Evolutionary conservation across 352 stramenopile species (phyloP), one percentile per base, ranked within the genome.

Genomic region (Phytophthora aleatoria): DNA sequence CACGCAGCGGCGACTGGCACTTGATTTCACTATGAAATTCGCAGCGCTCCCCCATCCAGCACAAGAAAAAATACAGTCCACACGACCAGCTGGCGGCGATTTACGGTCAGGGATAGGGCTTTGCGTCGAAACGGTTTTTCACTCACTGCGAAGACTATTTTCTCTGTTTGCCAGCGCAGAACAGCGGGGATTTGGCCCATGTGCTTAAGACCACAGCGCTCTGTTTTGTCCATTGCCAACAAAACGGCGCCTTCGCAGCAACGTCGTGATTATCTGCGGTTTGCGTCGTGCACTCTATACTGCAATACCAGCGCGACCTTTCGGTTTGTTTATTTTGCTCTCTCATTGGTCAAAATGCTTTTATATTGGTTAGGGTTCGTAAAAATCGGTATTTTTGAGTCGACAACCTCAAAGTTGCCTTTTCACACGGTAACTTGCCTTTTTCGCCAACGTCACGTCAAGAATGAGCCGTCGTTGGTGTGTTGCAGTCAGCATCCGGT

Each of bases 21-120:
- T 67, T 63, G 61, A 20, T 65, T 69, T 67, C 45, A 71, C 36
- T 76, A 72, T 75, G 31, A 1, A 53, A n/a, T 15, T n/a, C 43
- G 45, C 26, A 26, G 41, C 20, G 15, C 26, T 52, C 28, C 41
- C 61, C 42, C 50, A 61, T 55, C 36, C 35, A 61, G 63, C 28
- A 41, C 50, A 57, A 63, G 56, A 69, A 71, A 71, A 72, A 73
- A 69, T 67, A 71, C 69, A 70, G 61, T 63, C 64, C 71, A 49
- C 48, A 13, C 36, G 15, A 43, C 31, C 68, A 70, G 56, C 44
- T 67, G 62, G 60, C 31, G 41, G 8, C 47, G 39, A 52, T 39
- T 69, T 45, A 64, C 35, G 44, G 64, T 33, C 36, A 57, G 47
- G 54, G 45, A 3, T 69, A 64, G 54, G 47, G 15, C 24, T 16